A percentile compares a stretch with the other conserved stretches of the same genome.
phyloP scores from a whole-genome alignment of 345 rosid species.

The Arabis hirsuta region DNA sequence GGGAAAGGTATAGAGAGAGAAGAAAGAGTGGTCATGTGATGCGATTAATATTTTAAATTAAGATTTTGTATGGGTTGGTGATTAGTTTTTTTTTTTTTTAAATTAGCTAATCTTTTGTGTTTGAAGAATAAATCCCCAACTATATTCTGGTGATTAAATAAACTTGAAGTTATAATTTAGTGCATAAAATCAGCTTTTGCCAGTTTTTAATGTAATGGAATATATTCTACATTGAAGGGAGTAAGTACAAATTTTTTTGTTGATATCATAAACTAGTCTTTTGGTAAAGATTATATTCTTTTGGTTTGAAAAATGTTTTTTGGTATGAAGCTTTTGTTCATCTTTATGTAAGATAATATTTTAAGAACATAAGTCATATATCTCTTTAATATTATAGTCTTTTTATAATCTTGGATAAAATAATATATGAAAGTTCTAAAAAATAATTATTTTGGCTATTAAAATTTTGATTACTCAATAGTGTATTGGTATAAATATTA shows the following conservation, averaged over 20 bases:
- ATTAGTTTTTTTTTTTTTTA: slow-evolving; percentile 36
- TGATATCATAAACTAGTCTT: not conserved
- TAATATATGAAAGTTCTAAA: too few relatives aligned
- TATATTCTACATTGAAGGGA: slow-evolving; percentile 35
- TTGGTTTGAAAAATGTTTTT: slow-evolving; percentile 5
- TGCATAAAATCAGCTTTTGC: slow-evolving; percentile 30
- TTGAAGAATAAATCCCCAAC: slow-evolving; percentile 10
- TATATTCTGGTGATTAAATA: slow-evolving; percentile 22
- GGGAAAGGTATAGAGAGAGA: slow-evolving; percentile 12
- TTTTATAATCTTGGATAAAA: too few relatives aligned
- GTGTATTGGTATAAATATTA: too few relatives aligned
- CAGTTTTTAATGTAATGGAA: slow-evolving; percentile 30
- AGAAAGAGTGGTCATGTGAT: slow-evolving; percentile 35
- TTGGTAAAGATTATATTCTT: slow-evolving; percentile 20
- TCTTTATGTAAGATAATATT: slow-evolving; percentile 10
- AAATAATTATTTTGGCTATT: too few relatives aligned
- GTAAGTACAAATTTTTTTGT: slow-evolving; percentile 7
- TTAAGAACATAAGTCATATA: not conserved
- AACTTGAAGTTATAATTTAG: not conserved
- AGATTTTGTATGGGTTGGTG: slow-evolving; percentile 33
- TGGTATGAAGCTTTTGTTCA: slow-evolving; percentile 23
- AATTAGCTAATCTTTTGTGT: slow-evolving; percentile 11
- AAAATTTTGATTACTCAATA: too few relatives aligned
- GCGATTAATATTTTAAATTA: slow-evolving; percentile 15
- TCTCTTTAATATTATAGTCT: not conserved